Evolutionary conservation across 2,329 filamentous ascomycete species (phyloP).

Genomic region (Fusarium sp.): DNA sequence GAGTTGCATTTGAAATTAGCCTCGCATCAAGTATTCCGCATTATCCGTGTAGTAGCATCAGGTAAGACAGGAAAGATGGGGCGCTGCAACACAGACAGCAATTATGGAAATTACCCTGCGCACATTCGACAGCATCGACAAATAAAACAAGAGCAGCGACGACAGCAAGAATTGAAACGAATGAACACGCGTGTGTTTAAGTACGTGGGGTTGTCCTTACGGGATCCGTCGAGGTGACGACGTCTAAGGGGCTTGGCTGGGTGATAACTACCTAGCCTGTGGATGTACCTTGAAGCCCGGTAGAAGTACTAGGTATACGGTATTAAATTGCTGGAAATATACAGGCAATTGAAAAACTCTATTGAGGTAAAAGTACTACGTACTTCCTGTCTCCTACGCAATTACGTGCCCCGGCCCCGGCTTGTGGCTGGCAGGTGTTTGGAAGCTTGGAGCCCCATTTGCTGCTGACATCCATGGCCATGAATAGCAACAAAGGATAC

Average conservation of each 20-base stretch:
- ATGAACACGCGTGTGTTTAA: constrained; percentile 60
- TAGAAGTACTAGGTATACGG: constrained; percentile 13
- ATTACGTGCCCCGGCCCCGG: constrained; percentile 17
- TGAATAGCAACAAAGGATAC: constrained; percentile 37
- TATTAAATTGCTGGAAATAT: constrained; percentile 7
- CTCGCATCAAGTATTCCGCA: no score
- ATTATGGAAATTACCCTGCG: constrained; percentile 8
- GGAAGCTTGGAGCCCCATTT: constrained; percentile 2
- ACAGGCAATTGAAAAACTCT: constrained; percentile 12
- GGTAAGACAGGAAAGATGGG: background rate
- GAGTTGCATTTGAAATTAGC: no score
- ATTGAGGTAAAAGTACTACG: constrained; percentile 5
- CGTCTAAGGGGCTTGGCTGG: constrained; percentile 38
- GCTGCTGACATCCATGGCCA: constrained; percentile 17
- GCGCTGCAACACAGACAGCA: background rate
- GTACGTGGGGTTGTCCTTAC: constrained; percentile 48
- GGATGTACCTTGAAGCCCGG: constrained; percentile 22
- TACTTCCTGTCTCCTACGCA: constrained; percentile 15
- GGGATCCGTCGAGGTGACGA: constrained; percentile 46
- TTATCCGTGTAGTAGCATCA: no score
- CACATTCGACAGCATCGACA: constrained; percentile 1
- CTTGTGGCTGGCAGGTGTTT: constrained; percentile 20
- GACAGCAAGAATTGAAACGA: constrained; percentile 16
- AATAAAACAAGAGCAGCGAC: constrained; percentile 15
- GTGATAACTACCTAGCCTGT: background rate